These are phyloP conservation scores for Trametes pubescens DNA, from an alignment of 1,284 basidiomycete species.

Conservation along the genomic window DNA sequence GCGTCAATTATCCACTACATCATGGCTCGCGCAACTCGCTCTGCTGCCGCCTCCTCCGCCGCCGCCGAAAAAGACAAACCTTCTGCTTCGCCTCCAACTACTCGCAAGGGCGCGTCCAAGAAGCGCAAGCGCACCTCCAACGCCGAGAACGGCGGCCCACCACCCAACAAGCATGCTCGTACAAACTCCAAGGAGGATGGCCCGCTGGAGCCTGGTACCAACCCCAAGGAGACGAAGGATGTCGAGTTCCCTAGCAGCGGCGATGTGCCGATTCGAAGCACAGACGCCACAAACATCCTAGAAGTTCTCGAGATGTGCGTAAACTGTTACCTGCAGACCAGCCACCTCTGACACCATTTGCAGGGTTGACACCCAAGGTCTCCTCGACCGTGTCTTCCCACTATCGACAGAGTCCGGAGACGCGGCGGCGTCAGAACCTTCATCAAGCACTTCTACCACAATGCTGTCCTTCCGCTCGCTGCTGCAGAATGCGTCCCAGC, in stretches of 20 bases:
- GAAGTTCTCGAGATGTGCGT: constrained; percentile 79
- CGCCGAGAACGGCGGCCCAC: constrained; percentile 52
- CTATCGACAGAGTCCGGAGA: constrained; percentile 51
- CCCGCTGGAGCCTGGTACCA: constrained; percentile 41
- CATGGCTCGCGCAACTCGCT: constrained; percentile 80
- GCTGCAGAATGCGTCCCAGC: constrained; percentile 59
- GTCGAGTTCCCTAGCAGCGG: constrained; percentile 46
- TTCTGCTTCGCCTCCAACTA: constrained; percentile 32
- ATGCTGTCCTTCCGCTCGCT: constrained; percentile 70
- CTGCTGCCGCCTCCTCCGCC: constrained; percentile 49
- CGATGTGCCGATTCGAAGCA: constrained; percentile 56
- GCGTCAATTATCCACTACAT: constrained; percentile 30
- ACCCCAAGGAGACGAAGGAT: constrained; percentile 36
- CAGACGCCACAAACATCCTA: constrained; percentile 70
- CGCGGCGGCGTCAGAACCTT: constrained; percentile 42
- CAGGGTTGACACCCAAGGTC: constrained; percentile 75
- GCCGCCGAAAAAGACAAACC: constrained; percentile 50
- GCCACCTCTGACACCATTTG: constrained; percentile 16
- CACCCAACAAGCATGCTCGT: constrained; percentile 56
- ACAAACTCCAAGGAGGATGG: constrained; percentile 48
- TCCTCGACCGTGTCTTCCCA: constrained; percentile 83
- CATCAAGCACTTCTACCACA: constrained; percentile 36
- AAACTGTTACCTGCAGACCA: constrained; percentile 9
- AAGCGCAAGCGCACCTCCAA: constrained; percentile 71
- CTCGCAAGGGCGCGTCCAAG: constrained; percentile 51